Evolutionary conservation across 2,329 filamentous ascomycete species (phyloP).

Genomic region (Aspergillus flavus): DNA sequence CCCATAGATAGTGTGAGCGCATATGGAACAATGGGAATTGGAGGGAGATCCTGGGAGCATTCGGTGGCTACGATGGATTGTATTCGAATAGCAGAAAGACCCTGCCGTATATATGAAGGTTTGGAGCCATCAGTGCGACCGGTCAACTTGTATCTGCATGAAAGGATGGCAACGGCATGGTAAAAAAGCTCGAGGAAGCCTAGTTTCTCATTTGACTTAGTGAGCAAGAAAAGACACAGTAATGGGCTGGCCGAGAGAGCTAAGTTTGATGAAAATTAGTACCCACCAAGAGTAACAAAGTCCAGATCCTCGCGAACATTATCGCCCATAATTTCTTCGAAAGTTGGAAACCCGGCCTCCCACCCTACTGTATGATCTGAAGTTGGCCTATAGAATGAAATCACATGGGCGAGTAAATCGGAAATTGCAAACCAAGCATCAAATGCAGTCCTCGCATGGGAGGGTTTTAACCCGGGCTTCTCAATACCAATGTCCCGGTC

Average conservation of each 20-base stretch:
- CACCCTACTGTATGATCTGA: conserved; percentile 38
- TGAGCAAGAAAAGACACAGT: conserved; percentile 3
- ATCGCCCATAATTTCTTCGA: conserved; percentile 37
- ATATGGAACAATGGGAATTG: conserved; percentile 59
- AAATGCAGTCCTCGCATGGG: conserved; percentile 29
- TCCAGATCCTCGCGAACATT: conserved; percentile 29
- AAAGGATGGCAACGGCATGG: conserved; percentile 59
- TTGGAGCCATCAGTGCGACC: conserved; percentile 48
- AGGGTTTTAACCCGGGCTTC: conserved; percentile 27
- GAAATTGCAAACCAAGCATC: conserved; percentile 43
- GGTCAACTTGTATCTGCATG: conserved; percentile 51
- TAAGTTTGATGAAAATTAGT: not conserved
- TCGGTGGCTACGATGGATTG: conserved; percentile 54
- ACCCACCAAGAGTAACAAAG: conserved; percentile 31
- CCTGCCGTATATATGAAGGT: conserved; percentile 57
- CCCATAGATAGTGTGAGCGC: conserved; percentile 58
- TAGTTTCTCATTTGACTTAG: conserved; percentile 18
- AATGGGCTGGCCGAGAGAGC: not conserved
- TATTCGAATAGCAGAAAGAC: conserved; percentile 58
- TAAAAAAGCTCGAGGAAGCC: conserved; percentile 59
- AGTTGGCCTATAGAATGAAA: conserved; percentile 43
- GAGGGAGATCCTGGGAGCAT: conserved; percentile 50
- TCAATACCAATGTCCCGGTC: conserved; percentile 44
- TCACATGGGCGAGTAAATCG: conserved; percentile 40
- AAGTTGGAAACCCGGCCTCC: conserved; percentile 43